A percentile compares a stretch with the other conserved stretches of the same genome.
phyloP scores from a whole-genome alignment of 257 asterid genomes.

The Datura wrightii region DNA sequence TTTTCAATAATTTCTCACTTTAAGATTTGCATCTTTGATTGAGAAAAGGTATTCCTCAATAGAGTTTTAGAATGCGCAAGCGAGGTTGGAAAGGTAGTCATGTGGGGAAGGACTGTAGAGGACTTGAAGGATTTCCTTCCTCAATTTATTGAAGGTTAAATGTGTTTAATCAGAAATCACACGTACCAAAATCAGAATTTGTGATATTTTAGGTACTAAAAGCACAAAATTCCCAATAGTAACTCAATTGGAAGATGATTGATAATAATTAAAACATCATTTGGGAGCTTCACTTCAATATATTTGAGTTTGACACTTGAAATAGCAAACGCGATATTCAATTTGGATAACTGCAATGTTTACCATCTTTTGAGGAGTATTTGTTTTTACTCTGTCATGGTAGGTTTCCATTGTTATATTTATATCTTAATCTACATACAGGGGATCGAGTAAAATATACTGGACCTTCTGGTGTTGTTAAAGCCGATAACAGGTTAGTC shows the following conservation, averaged over 20 bases:
- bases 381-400: conserved; percentile 8
- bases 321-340: background rate
- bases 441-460: conserved; percentile 94
- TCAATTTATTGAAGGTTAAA: background rate
- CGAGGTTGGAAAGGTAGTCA: background rate
- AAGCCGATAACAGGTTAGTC: conserved; percentile 75
- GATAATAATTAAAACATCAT: background rate
- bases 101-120: background rate
- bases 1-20: background rate
- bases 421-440: conserved; percentile 45
- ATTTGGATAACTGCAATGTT: background rate
- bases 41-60: background rate
- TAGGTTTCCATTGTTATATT: conserved; percentile 24
- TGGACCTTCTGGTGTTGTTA: conserved; percentile 67
- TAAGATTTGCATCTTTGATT: background rate
- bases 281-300: conserved; percentile 21
- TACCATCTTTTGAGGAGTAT: conserved; percentile 19
- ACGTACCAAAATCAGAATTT: background rate
- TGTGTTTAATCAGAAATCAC: background rate
- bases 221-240: background rate
- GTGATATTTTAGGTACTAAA: background rate
- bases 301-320: conserved; percentile 15
- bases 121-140: background rate
- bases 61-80: background rate
- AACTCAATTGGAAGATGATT: conserved; percentile 17